Conservation (phyloP, 2,329 filamentous ascomycete species). For the Bipolaris sorokiniana region DNA sequence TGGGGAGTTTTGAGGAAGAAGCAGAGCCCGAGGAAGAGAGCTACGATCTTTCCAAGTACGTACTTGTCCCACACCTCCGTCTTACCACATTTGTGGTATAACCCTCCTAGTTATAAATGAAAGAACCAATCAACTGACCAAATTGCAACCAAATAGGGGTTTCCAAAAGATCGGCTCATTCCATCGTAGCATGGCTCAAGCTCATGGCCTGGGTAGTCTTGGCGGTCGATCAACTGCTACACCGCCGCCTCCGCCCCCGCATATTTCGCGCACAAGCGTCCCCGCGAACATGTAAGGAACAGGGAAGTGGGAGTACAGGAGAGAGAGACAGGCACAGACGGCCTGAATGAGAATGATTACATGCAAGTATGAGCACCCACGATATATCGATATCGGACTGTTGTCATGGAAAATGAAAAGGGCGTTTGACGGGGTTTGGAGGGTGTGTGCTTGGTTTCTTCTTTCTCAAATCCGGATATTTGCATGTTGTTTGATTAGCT, state of each 20-base stretch:
- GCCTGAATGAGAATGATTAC: neutral
- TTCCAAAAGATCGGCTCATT: conserved; percentile 59
- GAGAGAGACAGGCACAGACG: neutral
- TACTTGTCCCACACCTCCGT: conserved; percentile 4
- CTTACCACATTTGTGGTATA: neutral
- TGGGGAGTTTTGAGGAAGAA: conserved; percentile 48
- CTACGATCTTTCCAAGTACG: conserved; percentile 59
- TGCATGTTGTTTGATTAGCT: neutral
- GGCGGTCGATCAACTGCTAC: conserved; percentile 20
- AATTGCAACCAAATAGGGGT: conserved; percentile 42
- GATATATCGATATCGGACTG: neutral
- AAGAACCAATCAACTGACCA: conserved; percentile 21
- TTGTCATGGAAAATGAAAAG: neutral
- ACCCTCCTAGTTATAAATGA: neutral
- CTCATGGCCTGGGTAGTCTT: conserved; percentile 33
- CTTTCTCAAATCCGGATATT: neutral
- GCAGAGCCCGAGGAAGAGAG: conserved; percentile 54
- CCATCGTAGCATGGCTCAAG: conserved; percentile 47
- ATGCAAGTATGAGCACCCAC: neutral
- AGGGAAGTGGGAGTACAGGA: neutral
- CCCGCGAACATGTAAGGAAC: conserved; percentile 30
- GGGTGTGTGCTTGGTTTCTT: neutral
- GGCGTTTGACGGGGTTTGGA: neutral
- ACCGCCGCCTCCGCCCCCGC: conserved; percentile 16
- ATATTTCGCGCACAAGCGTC: conserved; percentile 27